Base-by-base conservation (phyloP, 306 rosid species). In the Styphnolobium japonicum region DNA sequence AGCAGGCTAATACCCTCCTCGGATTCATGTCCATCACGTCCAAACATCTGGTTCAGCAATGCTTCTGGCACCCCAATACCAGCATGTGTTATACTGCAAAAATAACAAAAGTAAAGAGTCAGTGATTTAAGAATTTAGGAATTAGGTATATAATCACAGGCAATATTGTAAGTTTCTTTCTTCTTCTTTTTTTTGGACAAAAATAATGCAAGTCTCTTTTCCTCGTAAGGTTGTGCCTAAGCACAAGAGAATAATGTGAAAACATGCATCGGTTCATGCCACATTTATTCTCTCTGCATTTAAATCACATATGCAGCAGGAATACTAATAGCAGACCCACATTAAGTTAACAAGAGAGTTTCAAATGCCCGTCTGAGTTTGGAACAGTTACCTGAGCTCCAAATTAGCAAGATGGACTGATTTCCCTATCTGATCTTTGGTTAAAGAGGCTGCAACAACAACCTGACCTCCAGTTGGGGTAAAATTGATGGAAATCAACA, bases 1-100 rank as follows among this genome's bases (percentile, higher is more conserved):
- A 93, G 87, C 14, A 95, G 86, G 87, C 96, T 88, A 33, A 87
- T 60, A 42, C 98, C 98, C 66, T 93, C 98, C 31, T 95, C 98
- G 0, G 94, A 91, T 43, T 89, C 81, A 10, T 86, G 75, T 10
- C 84, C 91, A 7, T 85, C 81, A 12, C 75, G 86, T 55, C 88
- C 98, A 83, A 92, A 95, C 97, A 93, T 90, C 85, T 93, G 90
- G 82, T 90, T 90, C 83, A 93, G 81, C 80, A 91, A 82, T 7
- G 86, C 81, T 84, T 90, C 98, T 8, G 97, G 86, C 71, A 93
- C 89, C 79, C 98, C 98, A 27, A 85, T 87, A 3, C 96, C 97
- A 4, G 83, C 84, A 64, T 90, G 91, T 34, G 91, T 87, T 73
- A 95, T 81, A 86, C 98, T 95, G 85, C 67, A 81, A 69, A 83